Evolutionary conservation across 1,139 yeast genomes (phyloP).

Genomic region (Zygosaccharomyces sapae): DNA sequence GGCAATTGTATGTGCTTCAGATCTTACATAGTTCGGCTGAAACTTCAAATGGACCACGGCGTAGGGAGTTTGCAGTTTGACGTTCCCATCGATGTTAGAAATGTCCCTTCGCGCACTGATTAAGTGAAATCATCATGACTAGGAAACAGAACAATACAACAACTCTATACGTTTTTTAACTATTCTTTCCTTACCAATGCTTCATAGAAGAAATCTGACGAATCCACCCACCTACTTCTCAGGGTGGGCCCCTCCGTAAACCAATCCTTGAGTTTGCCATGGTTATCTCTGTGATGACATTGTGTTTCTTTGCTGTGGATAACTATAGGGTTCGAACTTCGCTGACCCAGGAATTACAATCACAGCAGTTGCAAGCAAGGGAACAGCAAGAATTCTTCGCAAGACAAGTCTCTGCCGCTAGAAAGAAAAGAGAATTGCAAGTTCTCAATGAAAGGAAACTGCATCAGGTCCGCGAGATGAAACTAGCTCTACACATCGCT

Average conservation of each 20-base stretch:
- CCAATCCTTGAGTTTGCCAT: conserved; percentile 28
- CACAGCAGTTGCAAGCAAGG: conserved; percentile 34
- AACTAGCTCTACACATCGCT: conserved; percentile 62
- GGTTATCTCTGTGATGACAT: conserved; percentile 28
- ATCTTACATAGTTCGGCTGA: conserved; percentile 41
- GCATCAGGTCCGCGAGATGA: conserved; percentile 49
- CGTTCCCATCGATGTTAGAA: conserved; percentile 29
- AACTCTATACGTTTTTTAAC: too few relatives aligned
- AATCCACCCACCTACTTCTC: conserved; percentile 8
- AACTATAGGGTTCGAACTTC: conserved; percentile 45
- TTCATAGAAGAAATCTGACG: neutral
- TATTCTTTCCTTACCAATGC: too few relatives aligned
- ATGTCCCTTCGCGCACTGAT: neutral
- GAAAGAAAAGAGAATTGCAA: conserved; percentile 47
- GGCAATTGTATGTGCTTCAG: conserved; percentile 51
- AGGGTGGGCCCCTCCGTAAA: conserved; percentile 5
- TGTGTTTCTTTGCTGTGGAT: conserved; percentile 49
- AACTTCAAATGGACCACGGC: conserved; percentile 27
- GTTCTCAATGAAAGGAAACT: conserved; percentile 47
- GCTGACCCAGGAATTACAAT: conserved; percentile 41
- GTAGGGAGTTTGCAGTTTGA: conserved; percentile 25
- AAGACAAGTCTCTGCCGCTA: conserved; percentile 41
- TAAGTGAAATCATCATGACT: neutral
- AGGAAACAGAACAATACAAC: neutral
- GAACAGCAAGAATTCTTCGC: conserved; percentile 44